Evolutionary conservation across 192 early-diverging fungal genomes (phyloP).

Genomic region (Endogone sp.): DNA sequence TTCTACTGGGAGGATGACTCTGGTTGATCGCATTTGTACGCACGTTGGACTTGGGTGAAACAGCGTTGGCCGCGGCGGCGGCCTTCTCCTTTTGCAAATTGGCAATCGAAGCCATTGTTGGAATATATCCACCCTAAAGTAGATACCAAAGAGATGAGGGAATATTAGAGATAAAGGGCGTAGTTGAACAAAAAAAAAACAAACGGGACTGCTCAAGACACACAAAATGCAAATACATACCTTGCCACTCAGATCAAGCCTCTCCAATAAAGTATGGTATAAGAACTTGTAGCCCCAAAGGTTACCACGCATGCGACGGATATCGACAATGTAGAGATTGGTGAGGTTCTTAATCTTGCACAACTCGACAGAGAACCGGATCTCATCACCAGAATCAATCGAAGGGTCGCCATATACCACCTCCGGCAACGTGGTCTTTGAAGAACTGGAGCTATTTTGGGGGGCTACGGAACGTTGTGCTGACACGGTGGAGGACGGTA

Average conservation of each 20-base stretch:
- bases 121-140: neutral
- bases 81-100: neutral
- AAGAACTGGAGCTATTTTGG: no score
- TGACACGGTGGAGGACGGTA: neutral
- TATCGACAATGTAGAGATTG: slow-evolving; percentile 56
- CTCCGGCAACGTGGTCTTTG: neutral
- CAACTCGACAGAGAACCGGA: slow-evolving; percentile 73
- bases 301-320: slow-evolving; percentile 56
- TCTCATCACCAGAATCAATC: slow-evolving; percentile 53
- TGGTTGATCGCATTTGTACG: neutral
- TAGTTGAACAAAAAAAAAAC: no score
- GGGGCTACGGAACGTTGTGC: neutral
- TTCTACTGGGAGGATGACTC: neutral
- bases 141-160: no score
- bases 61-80: neutral
- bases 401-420: slow-evolving; percentile 24
- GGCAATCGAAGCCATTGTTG: neutral
- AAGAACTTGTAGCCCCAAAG: slow-evolving; percentile 61
- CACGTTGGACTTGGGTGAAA: neutral
- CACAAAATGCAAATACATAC: slow-evolving; percentile 11
- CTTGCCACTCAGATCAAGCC: slow-evolving; percentile 21
- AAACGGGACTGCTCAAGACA: no score
- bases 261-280: slow-evolving; percentile 42
- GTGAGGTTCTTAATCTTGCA: slow-evolving; percentile 77
- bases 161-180: no score